phyloP scores from a whole-genome alignment of 108 stramenopile genomes.

The Cylindrotheca closterium region DNA sequence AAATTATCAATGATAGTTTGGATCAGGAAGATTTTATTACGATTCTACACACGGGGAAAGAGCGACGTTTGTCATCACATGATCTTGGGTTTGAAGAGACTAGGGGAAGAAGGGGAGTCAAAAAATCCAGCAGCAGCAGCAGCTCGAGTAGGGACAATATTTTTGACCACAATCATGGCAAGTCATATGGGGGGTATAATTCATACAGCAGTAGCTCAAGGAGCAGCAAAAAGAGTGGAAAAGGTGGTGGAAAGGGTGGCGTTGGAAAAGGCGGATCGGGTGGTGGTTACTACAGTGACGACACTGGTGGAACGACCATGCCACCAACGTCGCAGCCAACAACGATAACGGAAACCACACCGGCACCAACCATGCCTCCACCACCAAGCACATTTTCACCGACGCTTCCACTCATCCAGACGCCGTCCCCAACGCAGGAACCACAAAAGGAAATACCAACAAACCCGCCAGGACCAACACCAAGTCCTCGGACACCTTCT shows the following conservation, averaged over 20 bases:
- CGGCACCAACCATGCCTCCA: too few species aligned
- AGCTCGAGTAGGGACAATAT: constrained; percentile 3
- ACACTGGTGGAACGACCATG: constrained; percentile 1
- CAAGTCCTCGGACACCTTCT: not conserved
- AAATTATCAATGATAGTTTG: too few species aligned
- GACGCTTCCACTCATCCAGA: too few species aligned
- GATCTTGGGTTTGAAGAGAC: too few species aligned
- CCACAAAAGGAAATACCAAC: not conserved
- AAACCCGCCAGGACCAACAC: constrained; percentile 7
- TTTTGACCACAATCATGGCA: not conserved
- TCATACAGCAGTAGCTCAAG: not conserved
- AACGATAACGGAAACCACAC: not conserved
- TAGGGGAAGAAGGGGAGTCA: constrained; percentile 1
- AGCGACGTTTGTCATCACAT: too few species aligned
- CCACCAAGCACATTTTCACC: not conserved
- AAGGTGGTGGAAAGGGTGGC: not conserved
- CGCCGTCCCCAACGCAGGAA: not conserved
- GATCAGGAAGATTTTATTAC: too few species aligned
- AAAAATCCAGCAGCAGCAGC: constrained; percentile 6
- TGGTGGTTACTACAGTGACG: not conserved
- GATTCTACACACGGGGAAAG: too few species aligned
- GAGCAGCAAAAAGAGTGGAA: not conserved
- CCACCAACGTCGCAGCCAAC: not conserved
- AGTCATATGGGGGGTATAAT: not conserved
- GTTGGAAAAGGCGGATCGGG: not conserved